Evolutionary conservation across 2,329 filamentous ascomycete species (phyloP).

Genomic region (Aspergillus spinulosporus): DNA sequence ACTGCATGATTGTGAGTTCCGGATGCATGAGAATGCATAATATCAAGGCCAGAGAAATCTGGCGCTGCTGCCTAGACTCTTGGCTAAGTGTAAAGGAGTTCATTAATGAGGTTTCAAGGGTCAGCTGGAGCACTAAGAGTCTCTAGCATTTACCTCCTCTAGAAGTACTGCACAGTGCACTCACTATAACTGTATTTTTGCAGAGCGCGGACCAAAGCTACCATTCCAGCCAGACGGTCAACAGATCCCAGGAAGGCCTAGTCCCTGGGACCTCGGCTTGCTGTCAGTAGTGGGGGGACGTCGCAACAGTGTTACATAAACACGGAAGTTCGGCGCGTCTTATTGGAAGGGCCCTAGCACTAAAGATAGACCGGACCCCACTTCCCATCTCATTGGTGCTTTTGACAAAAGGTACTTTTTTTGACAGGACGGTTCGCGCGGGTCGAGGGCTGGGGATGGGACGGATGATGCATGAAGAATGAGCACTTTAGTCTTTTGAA

Average conservation of each 20-base stretch:
- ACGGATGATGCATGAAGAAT: not conserved
- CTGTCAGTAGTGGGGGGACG: too few species aligned
- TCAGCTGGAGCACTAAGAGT: too few species aligned
- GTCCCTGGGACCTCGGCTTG: too few species aligned
- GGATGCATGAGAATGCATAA: not conserved
- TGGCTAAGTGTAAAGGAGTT: not conserved
- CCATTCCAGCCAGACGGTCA: too few species aligned
- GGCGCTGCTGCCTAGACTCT: not conserved
- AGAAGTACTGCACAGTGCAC: too few species aligned
- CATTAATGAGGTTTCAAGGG: too few species aligned
- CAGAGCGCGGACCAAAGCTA: too few species aligned
- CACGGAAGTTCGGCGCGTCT: not conserved
- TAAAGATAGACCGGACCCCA: conserved; percentile 2
- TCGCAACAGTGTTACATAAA: not conserved
- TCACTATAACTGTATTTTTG: too few species aligned
- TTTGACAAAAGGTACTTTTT: not conserved
- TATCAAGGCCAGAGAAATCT: not conserved
- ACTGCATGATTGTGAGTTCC: not conserved
- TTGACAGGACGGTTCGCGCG: not conserved
- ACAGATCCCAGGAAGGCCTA: too few species aligned
- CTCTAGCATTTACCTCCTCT: too few species aligned
- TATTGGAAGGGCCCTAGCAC: not conserved
- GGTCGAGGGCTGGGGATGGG: too few species aligned
- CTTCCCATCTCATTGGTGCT: not conserved
- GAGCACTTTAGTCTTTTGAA: too few species aligned